Evolutionary conservation across 1,284 basidiomycete genomes (phyloP).

Genomic region (Ceratobasidium sp.): DNA sequence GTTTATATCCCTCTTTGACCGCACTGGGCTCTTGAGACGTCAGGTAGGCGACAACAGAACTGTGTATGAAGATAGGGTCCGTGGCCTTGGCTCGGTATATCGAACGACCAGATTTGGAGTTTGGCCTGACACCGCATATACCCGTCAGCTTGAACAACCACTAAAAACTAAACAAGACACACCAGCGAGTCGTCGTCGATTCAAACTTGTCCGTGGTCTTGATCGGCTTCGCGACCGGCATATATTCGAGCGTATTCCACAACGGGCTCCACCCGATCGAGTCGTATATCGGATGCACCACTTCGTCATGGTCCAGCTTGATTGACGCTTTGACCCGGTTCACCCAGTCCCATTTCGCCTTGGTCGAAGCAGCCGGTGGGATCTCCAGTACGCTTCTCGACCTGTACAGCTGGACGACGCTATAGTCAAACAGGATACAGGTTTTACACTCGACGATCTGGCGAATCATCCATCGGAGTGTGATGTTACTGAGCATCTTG

Average conservation of each 20-base stretch:
- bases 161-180: not conserved
- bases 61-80: slow-evolving; percentile 34
- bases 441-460: slow-evolving; percentile 38
- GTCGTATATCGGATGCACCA: slow-evolving; percentile 13
- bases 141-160: not conserved
- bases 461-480: slow-evolving; percentile 41
- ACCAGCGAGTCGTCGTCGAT: slow-evolving; percentile 14
- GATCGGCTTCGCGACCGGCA: slow-evolving; percentile 1
- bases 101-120: slow-evolving; percentile 14
- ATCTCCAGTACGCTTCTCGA: not conserved
- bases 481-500: slow-evolving; percentile 34
- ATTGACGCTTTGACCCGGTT: slow-evolving; percentile 15
- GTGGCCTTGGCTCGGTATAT: not conserved
- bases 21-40: not conserved
- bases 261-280: slow-evolving; percentile 29
- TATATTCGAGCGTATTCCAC: slow-evolving; percentile 18
- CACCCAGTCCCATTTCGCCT: slow-evolving; percentile 8
- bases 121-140: not conserved
- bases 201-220: not conserved
- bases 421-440: slow-evolving; percentile 38
- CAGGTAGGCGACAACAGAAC: slow-evolving; percentile 18
- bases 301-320: slow-evolving; percentile 17
- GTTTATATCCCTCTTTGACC: slow-evolving; percentile 3
- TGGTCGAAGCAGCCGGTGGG: not conserved
- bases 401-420: slow-evolving; percentile 17